Base-by-base conservation (phyloP, 2,329 filamentous ascomycete genomes). In the Aureobasidium lini region DNA sequence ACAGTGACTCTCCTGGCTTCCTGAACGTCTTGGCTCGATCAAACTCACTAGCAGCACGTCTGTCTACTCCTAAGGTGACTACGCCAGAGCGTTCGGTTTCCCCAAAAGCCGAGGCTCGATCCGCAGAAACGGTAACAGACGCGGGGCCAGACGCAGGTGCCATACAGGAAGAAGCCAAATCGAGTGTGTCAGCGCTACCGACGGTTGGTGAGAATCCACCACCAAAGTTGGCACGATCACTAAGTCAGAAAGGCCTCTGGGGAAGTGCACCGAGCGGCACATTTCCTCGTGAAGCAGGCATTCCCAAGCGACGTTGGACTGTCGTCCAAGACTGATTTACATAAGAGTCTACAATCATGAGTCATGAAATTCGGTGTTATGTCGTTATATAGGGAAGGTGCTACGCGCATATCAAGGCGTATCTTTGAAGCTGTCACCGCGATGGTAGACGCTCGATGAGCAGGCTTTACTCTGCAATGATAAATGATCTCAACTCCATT, bases 251-350 rank as follows among this genome's bases (percentile, higher is more conserved):
- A 44, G 75, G 75, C 1, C 72, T 79, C 6, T 79, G 76, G 76
- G 76, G 76, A 0, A 70, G 69, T n/a, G 70, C 71, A 13, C 66
- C 66, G 62, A 63, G 66, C 65, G 60, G 65, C 6, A 61, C 60
- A 18, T 70, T 70, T 31, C 70, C 71, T 64, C 69, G 74, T 57
- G 69, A 69, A 8, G 64, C 64, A 29, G 73, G 72, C 7, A 60
- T 61, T 40, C 69, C 71, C 23, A 77, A 77, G 69, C 69, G 75
- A 64, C 64, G 75, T 57, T 77, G 75, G 75, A 77, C 74, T 3
- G 67, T 77, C 39, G 72, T 68, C 48, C 62, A 67, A 40, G 65
- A 66, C n/a, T 40, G 28, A 50, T 37, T 28, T 43, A 32, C 6
- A 16, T 7, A 15, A 16, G 18, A 1, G 28, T 40, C 4, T 42